phyloP scores from a whole-genome alignment of 768 basidiomycete genomes.

The Pleurotus platypus region DNA sequence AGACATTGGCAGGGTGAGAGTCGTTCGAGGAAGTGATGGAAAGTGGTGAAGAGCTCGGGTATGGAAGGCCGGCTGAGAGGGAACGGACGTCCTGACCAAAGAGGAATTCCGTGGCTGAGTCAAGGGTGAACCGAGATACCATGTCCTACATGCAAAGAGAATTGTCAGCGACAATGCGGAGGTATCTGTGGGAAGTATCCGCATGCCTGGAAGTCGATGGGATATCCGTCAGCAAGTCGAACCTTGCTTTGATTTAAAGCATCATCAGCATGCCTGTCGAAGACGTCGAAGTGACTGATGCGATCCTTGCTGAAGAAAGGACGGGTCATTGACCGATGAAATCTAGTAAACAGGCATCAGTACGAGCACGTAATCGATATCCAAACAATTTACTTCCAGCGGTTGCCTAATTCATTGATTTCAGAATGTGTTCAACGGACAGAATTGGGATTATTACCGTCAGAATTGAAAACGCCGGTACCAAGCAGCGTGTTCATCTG shows the following conservation, averaged over 20 bases:
- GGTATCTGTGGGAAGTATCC: neutral
- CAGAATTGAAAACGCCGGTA: slow-evolving; percentile 56
- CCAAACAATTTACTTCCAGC: slow-evolving; percentile 55
- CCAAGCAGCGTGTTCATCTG: slow-evolving; percentile 41
- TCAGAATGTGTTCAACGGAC: neutral
- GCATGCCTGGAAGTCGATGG: slow-evolving; percentile 59
- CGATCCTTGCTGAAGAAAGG: slow-evolving; percentile 57
- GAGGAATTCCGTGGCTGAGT: slow-evolving; percentile 60
- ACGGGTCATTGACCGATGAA: slow-evolving; percentile 51
- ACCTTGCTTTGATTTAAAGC: slow-evolving; percentile 39
- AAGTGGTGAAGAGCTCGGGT: slow-evolving; percentile 34
- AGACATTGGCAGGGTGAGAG: slow-evolving; percentile 36
- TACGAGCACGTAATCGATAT: neutral
- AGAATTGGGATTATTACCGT: slow-evolving; percentile 33
- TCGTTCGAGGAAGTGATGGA: slow-evolving; percentile 16
- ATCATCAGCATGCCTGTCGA: slow-evolving; percentile 50
- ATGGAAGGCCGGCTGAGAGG: slow-evolving; percentile 46
- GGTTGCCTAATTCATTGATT: slow-evolving; percentile 39
- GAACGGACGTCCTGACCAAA: slow-evolving; percentile 51
- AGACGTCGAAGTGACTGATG: slow-evolving; percentile 61
- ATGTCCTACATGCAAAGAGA: slow-evolving; percentile 29
- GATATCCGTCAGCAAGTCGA: slow-evolving; percentile 40
- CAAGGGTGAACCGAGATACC: slow-evolving; percentile 52
- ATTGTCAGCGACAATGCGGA: neutral
- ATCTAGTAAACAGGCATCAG: neutral